These are phyloP conservation scores for Aristolochia contorta DNA, from an alignment of 164 flowering plant species.

Conservation along the genomic window DNA sequence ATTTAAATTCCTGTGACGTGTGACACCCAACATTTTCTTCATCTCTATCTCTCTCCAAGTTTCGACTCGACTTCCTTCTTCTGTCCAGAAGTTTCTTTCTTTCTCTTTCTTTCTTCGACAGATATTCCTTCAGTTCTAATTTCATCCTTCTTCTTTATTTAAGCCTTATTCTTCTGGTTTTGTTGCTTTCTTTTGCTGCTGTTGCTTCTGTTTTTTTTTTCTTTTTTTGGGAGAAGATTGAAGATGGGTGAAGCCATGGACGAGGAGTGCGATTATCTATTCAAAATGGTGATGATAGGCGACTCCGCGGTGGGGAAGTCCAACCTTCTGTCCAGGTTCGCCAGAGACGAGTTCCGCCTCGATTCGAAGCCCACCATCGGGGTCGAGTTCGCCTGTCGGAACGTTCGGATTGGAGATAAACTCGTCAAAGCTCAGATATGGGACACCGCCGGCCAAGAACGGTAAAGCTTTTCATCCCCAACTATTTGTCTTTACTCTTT, in stretches of 20 bases:
- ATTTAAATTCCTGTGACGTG: no score
- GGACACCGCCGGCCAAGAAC: constrained; percentile 84
- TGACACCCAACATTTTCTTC: no score
- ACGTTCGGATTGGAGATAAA: constrained; percentile 37
- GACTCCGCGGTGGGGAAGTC: constrained; percentile 74
- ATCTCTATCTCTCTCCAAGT: no score
- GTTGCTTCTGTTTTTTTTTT: not conserved
- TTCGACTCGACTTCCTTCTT: no score
- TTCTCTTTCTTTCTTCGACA: no score
- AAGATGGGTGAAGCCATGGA: constrained; percentile 12
- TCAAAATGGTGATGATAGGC: constrained; percentile 59
- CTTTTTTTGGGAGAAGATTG: not conserved
- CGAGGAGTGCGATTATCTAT: constrained; percentile 70
- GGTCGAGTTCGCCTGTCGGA: constrained; percentile 66
- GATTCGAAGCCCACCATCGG: constrained; percentile 78
- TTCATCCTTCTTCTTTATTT: not conserved
- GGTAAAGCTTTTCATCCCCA: constrained; percentile 19
- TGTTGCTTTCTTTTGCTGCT: not conserved
- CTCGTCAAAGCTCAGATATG: constrained; percentile 69
- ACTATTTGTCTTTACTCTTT: no score
- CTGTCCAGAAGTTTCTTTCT: no score
- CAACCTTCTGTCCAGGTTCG: constrained; percentile 52
- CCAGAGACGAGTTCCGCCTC: constrained; percentile 40
- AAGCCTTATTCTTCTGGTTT: not conserved
- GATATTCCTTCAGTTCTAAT: no score